Evolutionary conservation across 305 asterid species (phyloP).

Genomic region (Solanum aculeatissimum): DNA sequence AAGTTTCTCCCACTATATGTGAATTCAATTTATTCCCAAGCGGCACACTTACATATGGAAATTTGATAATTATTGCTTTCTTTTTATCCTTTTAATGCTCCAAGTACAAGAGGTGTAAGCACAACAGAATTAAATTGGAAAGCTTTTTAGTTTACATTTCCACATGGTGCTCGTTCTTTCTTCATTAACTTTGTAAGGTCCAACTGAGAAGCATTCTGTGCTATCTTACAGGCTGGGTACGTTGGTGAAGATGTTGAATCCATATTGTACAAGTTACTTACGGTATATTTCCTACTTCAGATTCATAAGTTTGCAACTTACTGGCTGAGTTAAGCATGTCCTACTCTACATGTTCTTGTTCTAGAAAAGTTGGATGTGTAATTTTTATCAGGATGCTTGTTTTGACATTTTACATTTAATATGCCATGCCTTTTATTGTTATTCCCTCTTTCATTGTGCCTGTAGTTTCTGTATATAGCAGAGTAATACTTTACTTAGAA

Average conservation of each 20-base stretch:
- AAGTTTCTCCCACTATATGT: background rate
- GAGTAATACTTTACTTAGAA: background rate
- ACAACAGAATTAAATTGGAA: background rate
- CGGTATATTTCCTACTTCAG: slow-evolving; percentile 23
- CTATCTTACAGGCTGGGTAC: slow-evolving; percentile 80
- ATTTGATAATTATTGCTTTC: background rate
- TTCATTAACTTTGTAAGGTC: slow-evolving; percentile 1
- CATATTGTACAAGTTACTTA: slow-evolving; percentile 75
- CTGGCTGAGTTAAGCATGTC: background rate
- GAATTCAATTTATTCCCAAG: background rate
- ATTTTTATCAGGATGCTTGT: background rate
- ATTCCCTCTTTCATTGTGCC: background rate
- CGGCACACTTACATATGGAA: background rate
- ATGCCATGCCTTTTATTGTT: background rate
- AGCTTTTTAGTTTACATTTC: background rate
- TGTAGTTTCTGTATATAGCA: background rate
- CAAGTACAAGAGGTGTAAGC: background rate
- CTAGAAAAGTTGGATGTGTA: background rate
- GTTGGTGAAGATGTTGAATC: slow-evolving; percentile 99
- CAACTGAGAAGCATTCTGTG: slow-evolving; percentile 9
- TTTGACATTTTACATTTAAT: background rate
- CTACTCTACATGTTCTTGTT: background rate
- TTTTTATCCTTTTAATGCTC: background rate
- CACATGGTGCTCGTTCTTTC: background rate
- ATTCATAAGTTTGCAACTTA: background rate